phyloP scores from a whole-genome alignment of 2,329 filamentous ascomycete species.

The Calonectria ilicicola region DNA sequence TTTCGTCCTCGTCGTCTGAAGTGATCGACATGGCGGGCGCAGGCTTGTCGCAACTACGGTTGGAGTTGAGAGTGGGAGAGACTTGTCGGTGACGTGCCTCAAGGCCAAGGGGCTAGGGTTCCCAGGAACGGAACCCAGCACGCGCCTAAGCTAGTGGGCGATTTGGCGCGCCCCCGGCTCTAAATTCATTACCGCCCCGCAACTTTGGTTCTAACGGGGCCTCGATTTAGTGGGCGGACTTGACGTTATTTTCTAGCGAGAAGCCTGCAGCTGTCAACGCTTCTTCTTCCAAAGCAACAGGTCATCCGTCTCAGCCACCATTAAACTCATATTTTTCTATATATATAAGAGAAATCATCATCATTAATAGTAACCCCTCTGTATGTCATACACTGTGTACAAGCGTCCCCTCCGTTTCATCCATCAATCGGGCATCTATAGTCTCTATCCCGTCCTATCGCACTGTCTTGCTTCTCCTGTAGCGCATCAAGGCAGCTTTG shows the following conservation, averaged over 20 bases:
- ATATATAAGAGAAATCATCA: slow-evolving; percentile 33
- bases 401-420: slow-evolving; percentile 43
- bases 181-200: neutral
- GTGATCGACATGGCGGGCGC: slow-evolving; percentile 46
- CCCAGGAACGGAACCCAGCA: neutral
- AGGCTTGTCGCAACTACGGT: neutral
- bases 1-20: slow-evolving; percentile 53
- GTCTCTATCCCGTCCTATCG: slow-evolving; percentile 59
- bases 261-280: neutral
- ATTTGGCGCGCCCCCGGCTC: slow-evolving; percentile 23
- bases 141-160: slow-evolving; percentile 8
- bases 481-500: slow-evolving; percentile 76
- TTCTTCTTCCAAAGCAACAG: neutral
- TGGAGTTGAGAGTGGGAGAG: slow-evolving; percentile 2
- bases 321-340: neutral
- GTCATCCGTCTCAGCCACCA: neutral
- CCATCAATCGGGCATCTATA: slow-evolving; percentile 71
- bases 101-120: slow-evolving; percentile 11
- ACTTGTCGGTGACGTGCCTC: neutral
- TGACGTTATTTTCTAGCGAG: neutral
- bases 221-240: neutral
- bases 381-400: slow-evolving; percentile 41
- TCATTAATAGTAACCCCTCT: slow-evolving; percentile 40
- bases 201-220: slow-evolving; percentile 22
- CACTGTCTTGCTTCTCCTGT: slow-evolving; percentile 64